These are phyloP conservation scores for Fusarium hostae DNA, from an alignment of 2,329 filamentous ascomycete genomes.

Conservation along the genomic window DNA sequence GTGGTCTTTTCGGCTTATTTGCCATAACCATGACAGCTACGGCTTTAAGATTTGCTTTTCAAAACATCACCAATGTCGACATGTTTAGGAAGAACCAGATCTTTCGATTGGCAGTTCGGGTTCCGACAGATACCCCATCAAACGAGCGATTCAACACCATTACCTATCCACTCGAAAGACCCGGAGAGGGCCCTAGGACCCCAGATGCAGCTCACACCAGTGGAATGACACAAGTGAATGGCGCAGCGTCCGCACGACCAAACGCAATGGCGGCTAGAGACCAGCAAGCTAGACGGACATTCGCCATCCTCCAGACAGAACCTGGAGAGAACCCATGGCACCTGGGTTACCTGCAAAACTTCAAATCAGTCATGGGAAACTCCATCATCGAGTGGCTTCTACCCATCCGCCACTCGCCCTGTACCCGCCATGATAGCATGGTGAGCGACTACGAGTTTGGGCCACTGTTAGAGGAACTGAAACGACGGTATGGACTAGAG, in stretches of 20 bases:
- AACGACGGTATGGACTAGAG: conserved; percentile 51
- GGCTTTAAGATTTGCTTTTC: conserved; percentile 74
- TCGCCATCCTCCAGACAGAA: conserved; percentile 80
- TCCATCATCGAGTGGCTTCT: conserved; percentile 81
- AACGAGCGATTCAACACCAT: conserved; percentile 62
- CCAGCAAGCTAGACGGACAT: conserved; percentile 69
- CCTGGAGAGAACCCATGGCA: conserved; percentile 89
- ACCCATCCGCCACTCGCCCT: conserved; percentile 80
- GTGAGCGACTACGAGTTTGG: conserved; percentile 77
- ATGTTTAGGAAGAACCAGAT: conserved; percentile 71
- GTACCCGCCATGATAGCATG: conserved; percentile 71
- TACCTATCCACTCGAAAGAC: conserved; percentile 64
- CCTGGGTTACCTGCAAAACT: conserved; percentile 75
- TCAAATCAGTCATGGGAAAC: conserved; percentile 82
- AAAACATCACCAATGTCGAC: conserved; percentile 89
- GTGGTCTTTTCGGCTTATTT: conserved; percentile 83
- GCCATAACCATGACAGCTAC: conserved; percentile 79
- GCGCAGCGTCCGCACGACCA: conserved; percentile 26
- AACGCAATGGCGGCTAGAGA: conserved; percentile 50
- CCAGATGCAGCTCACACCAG: conserved; percentile 13
- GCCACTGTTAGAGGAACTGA: conserved; percentile 67
- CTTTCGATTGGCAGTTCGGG: conserved; percentile 79
- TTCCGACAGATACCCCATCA: conserved; percentile 62
- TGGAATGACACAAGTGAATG: neutral
- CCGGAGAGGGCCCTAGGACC: conserved; percentile 19